Base-by-base conservation (phyloP, 2,329 filamentous ascomycete species). In the Colletotrichum melonis region DNA sequence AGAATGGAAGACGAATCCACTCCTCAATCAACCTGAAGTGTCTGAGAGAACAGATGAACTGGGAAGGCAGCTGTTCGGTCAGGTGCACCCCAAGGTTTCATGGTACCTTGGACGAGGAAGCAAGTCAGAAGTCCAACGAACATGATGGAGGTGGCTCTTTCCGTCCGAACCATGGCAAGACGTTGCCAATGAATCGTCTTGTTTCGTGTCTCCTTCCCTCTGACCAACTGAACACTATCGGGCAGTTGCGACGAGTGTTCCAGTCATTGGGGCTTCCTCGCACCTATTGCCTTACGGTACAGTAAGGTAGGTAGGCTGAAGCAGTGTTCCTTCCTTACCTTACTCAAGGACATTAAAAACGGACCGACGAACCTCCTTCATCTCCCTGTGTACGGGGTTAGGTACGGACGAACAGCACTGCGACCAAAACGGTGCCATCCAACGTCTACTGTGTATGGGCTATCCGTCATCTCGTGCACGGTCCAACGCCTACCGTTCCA, bases 331-430 rank as follows among this genome's bases (percentile, higher is more conserved):
- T 35, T 35, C 24, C 26, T 42, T 2, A 58, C 65, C 24, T 64
- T 59, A 69, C 69, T 63, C 66, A 32, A 56, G 62, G 30, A 54
- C 66, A 63, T 60, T 35, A n/a, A 59, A 49, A 32, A 68, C 65
- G 58, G 65, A 38, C 28, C 52, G 60, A 16, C 24, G 11, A 42
- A 54, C 49, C 26, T 60, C 66, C 32, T 7, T 55, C 62, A 32
- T 56, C 55, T 70, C 26, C 49, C 67, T 22, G 19, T 49, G 42
- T 49, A 12, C 32, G 11, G 11, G 12, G 32, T 35, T 12, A 35
- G 32, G 11, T 35, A 35, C 32, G 11, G 32, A 35, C 32, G 11
- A 11, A 35, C 11, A 49, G 42, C 19, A 9, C 19, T n/a, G 42
- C 42, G 19, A 19, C 42, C 4, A 35, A 22, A 65, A 38, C 59